Conservation (phyloP, 1,139 yeast species). For the Taiozyma sp. region DNA sequence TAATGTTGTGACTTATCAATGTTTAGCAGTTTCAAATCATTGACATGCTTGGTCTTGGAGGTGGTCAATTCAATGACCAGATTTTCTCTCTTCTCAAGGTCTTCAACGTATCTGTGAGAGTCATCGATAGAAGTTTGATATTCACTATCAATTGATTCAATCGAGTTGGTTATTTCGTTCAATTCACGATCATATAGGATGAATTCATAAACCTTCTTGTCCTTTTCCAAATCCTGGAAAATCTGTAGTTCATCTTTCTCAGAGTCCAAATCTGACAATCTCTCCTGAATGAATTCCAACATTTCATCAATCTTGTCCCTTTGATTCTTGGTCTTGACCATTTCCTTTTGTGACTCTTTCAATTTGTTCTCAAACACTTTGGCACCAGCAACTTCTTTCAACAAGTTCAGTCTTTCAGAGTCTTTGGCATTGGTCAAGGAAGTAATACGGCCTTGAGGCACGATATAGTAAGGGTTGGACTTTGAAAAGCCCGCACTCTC, state of each 20-base stretch:
- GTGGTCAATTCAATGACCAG: conserved; percentile 35
- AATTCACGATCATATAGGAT: conserved; percentile 76
- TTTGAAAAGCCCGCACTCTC: conserved; percentile 93
- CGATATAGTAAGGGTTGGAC: conserved; percentile 91
- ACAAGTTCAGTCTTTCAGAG: conserved; percentile 64
- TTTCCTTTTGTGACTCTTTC: conserved; percentile 73
- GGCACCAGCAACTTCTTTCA: conserved; percentile 96
- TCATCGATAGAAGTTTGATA: conserved; percentile 46
- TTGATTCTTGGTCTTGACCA: conserved; percentile 66
- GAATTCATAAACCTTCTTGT: conserved; percentile 68
- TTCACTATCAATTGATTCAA: conserved; percentile 56
- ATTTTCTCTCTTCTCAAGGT: conserved; percentile 45
- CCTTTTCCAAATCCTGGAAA: conserved; percentile 62
- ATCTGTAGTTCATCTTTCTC: conserved; percentile 74
- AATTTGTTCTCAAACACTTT: conserved; percentile 81
- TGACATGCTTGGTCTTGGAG: conserved; percentile 24
- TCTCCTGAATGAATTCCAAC: conserved; percentile 59
- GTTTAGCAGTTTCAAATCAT: conserved; percentile 36
- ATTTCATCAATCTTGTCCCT: conserved; percentile 73
- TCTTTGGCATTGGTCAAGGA: conserved; percentile 87
- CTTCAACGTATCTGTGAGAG: conserved; percentile 33
- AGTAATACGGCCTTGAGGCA: conserved; percentile 92
- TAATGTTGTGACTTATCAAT: conserved; percentile 49
- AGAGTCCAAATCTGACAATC: conserved; percentile 71
- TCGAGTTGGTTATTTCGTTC: conserved; percentile 50